phyloP scores from a whole-genome alignment of 495 filamentous ascomycete species.

The Penicillium macrosclerotiorum region DNA sequence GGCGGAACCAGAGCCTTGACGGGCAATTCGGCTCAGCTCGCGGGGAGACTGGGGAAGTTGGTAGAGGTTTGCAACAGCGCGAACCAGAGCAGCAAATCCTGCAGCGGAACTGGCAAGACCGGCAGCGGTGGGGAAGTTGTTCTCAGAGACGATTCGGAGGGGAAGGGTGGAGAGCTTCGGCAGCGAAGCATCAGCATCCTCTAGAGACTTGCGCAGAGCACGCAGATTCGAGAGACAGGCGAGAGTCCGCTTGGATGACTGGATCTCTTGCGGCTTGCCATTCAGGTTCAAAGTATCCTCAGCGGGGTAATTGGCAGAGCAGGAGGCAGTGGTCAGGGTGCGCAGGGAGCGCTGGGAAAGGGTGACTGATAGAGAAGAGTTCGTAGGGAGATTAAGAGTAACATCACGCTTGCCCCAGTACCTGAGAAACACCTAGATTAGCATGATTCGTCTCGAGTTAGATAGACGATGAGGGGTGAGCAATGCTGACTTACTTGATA shows the following conservation, averaged over 20 bases:
- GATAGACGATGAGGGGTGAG: slow-evolving; percentile 16
- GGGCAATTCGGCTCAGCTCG: slow-evolving; percentile 81
- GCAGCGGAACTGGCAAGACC: slow-evolving; percentile 90
- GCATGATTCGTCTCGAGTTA: slow-evolving; percentile 10
- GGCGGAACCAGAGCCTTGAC: slow-evolving; percentile 93
- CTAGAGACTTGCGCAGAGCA: slow-evolving; percentile 68
- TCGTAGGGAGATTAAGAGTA: slow-evolving; percentile 92
- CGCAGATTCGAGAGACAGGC: slow-evolving; percentile 88
- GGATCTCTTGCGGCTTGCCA: slow-evolving; percentile 73
- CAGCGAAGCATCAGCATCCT: slow-evolving; percentile 64
- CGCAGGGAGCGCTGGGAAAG: slow-evolving; percentile 91
- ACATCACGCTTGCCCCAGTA: slow-evolving; percentile 98
- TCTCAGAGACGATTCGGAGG: slow-evolving; percentile 82
- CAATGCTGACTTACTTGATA: slow-evolving; percentile 69
- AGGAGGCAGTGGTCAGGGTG: slow-evolving; percentile 93
- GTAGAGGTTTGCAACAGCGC: slow-evolving; percentile 90
- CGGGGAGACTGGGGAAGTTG: slow-evolving; percentile 71
- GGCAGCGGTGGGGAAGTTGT: slow-evolving; percentile 99
- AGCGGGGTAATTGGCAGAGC: slow-evolving; percentile 69
- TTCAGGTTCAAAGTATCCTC: slow-evolving; percentile 82
- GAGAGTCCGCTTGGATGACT: slow-evolving; percentile 77
- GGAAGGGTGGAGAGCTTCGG: slow-evolving; percentile 73
- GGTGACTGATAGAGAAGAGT: slow-evolving; percentile 93
- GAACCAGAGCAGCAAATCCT: slow-evolving; percentile 91
- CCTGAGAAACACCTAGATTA: slow-evolving; percentile 43